phyloP scores from a whole-genome alignment of 2,329 filamentous ascomycete species.

The Basipetospora chlamydospora region DNA sequence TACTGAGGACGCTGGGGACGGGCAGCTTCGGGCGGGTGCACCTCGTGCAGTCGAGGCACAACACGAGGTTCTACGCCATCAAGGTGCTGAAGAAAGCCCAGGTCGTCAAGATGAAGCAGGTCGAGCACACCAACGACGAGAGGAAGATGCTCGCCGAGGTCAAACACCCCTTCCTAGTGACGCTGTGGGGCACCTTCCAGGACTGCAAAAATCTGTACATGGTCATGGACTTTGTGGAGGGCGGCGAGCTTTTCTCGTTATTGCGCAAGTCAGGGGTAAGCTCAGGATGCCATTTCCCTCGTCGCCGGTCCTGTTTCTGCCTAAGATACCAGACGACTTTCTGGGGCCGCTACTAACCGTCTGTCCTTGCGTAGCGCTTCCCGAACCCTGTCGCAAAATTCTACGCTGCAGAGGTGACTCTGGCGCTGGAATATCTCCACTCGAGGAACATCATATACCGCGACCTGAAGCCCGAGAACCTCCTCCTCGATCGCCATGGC shows the following conservation, averaged over 20 bases:
- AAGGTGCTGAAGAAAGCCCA: constrained; percentile 98
- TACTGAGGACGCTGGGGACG: constrained; percentile 84
- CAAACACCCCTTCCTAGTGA: constrained; percentile 95
- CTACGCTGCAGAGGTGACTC: constrained; percentile 91
- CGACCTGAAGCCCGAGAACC: constrained; percentile 89
- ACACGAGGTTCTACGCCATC: constrained; percentile 93
- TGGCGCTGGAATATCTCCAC: constrained; percentile 91
- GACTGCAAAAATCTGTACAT: constrained; percentile 94
- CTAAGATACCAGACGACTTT: no score
- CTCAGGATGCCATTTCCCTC: no score
- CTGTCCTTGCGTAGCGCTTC: constrained; percentile 53
- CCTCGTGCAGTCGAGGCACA: constrained; percentile 93
- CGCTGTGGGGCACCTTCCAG: constrained; percentile 96
- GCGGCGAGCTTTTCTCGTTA: constrained; percentile 90
- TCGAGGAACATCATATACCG: constrained; percentile 94
- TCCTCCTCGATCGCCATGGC: constrained; percentile 81
- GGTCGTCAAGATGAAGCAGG: constrained; percentile 99
- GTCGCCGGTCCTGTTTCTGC: no score
- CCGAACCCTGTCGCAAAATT: constrained; percentile 98
- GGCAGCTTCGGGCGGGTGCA: constrained; percentile 96
- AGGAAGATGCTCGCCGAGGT: constrained; percentile 89
- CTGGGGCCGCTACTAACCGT: no score
- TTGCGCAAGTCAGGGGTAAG: constrained; percentile 80
- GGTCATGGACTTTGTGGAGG: constrained; percentile 99
- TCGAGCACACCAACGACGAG: constrained; percentile 98